Evolutionary conservation across 2,329 filamentous ascomycete species (phyloP).

Genomic region (Colletotrichum sp.): DNA sequence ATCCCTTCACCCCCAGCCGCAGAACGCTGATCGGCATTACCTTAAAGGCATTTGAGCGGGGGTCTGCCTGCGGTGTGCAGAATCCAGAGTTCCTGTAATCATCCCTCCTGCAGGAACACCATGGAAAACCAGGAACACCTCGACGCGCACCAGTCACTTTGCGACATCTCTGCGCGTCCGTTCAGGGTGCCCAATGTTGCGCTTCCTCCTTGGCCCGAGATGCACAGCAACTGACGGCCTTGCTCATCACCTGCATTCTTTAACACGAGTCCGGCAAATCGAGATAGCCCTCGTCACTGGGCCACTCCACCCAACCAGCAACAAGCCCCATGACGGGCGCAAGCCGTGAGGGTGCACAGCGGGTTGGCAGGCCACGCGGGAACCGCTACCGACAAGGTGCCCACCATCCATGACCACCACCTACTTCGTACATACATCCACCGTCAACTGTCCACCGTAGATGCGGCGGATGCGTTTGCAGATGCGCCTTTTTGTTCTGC

Average conservation of each 20-base stretch:
- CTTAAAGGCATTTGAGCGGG: constrained; percentile 1
- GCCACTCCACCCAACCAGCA: not conserved
- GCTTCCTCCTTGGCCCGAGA: not conserved
- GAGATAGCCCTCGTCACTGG: not conserved
- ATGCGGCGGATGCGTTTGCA: not conserved
- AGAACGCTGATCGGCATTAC: constrained; percentile 11
- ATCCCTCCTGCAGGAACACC: not conserved
- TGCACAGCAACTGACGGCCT: not conserved
- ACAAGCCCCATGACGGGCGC: not conserved
- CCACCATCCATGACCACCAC: not conserved
- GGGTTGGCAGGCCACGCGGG: not conserved
- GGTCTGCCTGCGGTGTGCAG: constrained; percentile 3
- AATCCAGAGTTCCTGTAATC: constrained; percentile 8
- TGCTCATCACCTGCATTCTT: not conserved
- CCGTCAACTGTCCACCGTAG: not conserved
- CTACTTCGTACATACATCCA: not conserved
- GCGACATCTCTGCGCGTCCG: not conserved
- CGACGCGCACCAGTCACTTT: not conserved
- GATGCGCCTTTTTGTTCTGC: not conserved
- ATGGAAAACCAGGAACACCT: not conserved
- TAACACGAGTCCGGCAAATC: not conserved
- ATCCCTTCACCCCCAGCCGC: not conserved
- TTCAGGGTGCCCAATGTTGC: not conserved
- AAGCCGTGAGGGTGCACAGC: not conserved
- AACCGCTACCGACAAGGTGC: not conserved